Evolutionary conservation across 208 protist species (phyloP), one percentile per base, ranked within the genome.

Genomic region (Angomonas ambiguus): DNA sequence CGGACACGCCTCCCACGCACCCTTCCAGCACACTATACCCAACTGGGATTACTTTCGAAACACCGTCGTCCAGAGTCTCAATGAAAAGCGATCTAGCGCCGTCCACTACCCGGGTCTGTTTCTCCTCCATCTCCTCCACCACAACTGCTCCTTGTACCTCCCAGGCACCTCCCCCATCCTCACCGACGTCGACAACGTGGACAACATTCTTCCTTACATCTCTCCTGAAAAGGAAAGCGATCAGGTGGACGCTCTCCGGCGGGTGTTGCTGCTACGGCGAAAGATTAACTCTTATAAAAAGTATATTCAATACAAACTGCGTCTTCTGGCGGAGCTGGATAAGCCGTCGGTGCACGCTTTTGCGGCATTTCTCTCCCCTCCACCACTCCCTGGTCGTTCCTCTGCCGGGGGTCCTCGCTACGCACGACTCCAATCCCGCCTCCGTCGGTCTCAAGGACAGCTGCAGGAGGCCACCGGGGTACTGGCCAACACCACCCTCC

Each of bases 161-260:
- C 11, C n/a, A 8, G 38, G 11, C 49, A 24, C 49, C 11, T 25
- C n/a, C n/a, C 49, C n/a, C 49, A 56, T 91, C 18, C 55, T 91
- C 25, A 70, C 67, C 31, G 85, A 86, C 60, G 85, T 87, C 67
- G 79, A 88, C 49, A 68, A 76, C 16, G 85, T 88, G 28, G 85
- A 91, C 68, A 69, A 69, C 24, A 84, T 91, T 77, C 55, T 91
- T 53, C 82, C 77, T 6, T 65, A 87, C 5, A 76, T 83, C 30
- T 34, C 67, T 0, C 74, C 74, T 0, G 69, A 87, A 4, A 45
- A 45, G 8, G 77, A 88, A 66, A 82, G 79, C 53, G 85, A 88
- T 57, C 85, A 88, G 72, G 74, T 77, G 11, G 85, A 91, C 57
- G 71, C 75, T 1, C 70, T 88, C 70, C 76, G 82, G 24, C 82